phyloP scores from a whole-genome alignment of 352 stramenopile species.

The Phytopythium aichiense region DNA sequence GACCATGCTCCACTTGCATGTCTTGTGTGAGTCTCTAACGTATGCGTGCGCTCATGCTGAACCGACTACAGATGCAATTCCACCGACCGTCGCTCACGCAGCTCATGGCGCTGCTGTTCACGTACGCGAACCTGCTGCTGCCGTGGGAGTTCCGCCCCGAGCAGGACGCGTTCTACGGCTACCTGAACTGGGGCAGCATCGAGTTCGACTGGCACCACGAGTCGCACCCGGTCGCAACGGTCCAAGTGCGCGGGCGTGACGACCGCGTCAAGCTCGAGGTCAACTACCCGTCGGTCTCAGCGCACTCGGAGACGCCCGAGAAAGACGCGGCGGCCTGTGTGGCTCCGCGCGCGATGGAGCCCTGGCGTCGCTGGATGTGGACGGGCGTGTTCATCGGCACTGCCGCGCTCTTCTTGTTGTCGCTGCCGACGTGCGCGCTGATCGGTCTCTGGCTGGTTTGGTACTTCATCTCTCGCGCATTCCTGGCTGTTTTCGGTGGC shows the following conservation, averaged over 20 bases:
- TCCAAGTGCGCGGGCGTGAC: slow-evolving; percentile 55
- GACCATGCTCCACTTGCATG: not conserved
- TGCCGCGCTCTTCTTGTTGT: slow-evolving; percentile 40
- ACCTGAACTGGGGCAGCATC: slow-evolving; percentile 92
- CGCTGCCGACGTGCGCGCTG: slow-evolving; percentile 45
- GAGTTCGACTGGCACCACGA: slow-evolving; percentile 85
- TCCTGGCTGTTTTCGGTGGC: slow-evolving; percentile 11
- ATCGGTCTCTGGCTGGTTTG: slow-evolving; percentile 60
- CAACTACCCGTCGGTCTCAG: slow-evolving; percentile 38
- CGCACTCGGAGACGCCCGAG: slow-evolving; percentile 33
- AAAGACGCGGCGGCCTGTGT: slow-evolving; percentile 45
- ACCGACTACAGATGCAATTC: slow-evolving; percentile 56
- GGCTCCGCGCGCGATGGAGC: slow-evolving; percentile 34
- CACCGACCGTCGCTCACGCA: slow-evolving; percentile 47
- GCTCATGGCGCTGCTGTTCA: slow-evolving; percentile 61
- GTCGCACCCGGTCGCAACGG: slow-evolving; percentile 47
- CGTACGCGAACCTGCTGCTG: slow-evolving; percentile 64
- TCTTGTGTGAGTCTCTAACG: not conserved
- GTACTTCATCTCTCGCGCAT: slow-evolving; percentile 45
- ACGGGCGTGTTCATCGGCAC: slow-evolving; percentile 28
- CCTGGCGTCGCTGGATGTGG: slow-evolving; percentile 35
- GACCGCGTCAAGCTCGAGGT: slow-evolving; percentile 68
- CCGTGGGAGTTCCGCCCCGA: slow-evolving; percentile 75
- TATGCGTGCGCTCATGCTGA: not conserved
- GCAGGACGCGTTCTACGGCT: slow-evolving; percentile 72